phyloP scores from a whole-genome alignment of 768 basidiomycete species.

The Rhizopogon sp. region DNA sequence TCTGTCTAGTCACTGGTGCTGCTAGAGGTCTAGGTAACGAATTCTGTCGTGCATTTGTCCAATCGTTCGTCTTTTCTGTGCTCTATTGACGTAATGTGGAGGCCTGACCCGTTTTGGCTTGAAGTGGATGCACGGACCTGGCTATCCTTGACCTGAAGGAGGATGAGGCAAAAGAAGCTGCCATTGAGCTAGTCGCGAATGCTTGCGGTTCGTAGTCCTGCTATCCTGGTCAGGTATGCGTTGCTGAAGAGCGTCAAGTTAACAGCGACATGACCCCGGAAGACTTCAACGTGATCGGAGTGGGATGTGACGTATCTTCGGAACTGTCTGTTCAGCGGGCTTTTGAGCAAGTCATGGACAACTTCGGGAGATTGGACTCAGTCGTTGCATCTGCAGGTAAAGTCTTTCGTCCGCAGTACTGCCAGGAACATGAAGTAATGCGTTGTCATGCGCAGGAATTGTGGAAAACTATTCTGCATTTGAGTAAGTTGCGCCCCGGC shows the following conservation, averaged over 20 bases:
- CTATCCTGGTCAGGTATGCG: conserved; percentile 16
- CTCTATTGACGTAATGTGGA: not conserved
- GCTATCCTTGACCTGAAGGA: conserved; percentile 81
- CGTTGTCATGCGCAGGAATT: conserved; percentile 48
- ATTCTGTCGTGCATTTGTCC: conserved; percentile 86
- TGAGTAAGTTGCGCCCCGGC: conserved; percentile 46
- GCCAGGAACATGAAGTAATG: not conserved
- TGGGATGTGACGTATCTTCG: conserved; percentile 85
- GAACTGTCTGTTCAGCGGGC: conserved; percentile 75
- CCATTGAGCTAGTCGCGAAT: conserved; percentile 55
- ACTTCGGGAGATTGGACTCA: conserved; percentile 69
- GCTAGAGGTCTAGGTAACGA: conserved; percentile 88
- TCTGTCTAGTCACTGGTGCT: conserved; percentile 90
- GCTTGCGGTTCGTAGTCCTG: conserved; percentile 42
- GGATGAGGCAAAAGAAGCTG: conserved; percentile 61
- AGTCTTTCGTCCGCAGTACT: not conserved
- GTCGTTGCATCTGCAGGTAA: conserved; percentile 87
- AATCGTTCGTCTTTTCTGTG: conserved; percentile 46
- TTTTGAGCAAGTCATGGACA: conserved; percentile 57
- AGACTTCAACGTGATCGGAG: conserved; percentile 63
- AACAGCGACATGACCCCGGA: conserved; percentile 50
- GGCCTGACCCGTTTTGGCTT: conserved; percentile 4
- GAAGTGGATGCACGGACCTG: conserved; percentile 74
- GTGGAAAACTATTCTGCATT: conserved; percentile 86
- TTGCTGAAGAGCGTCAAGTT: conserved; percentile 35